These are phyloP conservation scores for Sphagnum tenellum DNA, from an alignment of 225 moss, liverwort and hornwort species.

Conservation along the genomic window DNA sequence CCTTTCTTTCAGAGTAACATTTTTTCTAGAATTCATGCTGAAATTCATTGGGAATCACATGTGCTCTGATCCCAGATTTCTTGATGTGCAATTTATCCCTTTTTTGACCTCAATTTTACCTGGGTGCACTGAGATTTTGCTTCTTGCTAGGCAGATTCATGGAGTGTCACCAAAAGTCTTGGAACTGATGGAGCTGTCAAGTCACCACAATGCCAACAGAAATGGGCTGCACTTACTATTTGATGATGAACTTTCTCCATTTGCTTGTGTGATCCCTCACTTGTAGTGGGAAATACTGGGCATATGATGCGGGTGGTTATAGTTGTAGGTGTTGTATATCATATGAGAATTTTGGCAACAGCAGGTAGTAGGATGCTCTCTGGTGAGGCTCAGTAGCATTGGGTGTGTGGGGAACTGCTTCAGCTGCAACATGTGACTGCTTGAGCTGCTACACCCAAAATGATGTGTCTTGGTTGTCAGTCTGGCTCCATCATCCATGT, in stretches of 20 bases:
- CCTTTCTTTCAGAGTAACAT: neutral
- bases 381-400: conserved; percentile 40
- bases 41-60: neutral
- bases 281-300: conserved; percentile 32
- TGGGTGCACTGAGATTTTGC: neutral
- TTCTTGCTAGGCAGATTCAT: conserved; percentile 48
- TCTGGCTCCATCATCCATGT: conserved; percentile 37
- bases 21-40: neutral
- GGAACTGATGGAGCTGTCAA: conserved; percentile 50
- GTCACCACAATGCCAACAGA: conserved; percentile 41
- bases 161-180: conserved; percentile 36
- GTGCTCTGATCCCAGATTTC: neutral
- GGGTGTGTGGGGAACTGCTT: conserved; percentile 33
- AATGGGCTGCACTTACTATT: conserved; percentile 49
- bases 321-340: conserved; percentile 33
- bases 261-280: conserved; percentile 32
- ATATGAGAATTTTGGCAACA: conserved; percentile 33
- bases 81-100: neutral
- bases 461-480: conserved; percentile 42
- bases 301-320: conserved; percentile 39
- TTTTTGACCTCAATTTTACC: neutral
- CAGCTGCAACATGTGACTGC: conserved; percentile 38
- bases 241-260: conserved; percentile 48
- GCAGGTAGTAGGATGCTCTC: conserved; percentile 42
- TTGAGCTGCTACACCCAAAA: conserved; percentile 38